phyloP scores from a whole-genome alignment of 2,329 filamentous ascomycete species.

The Talaromyces piceae region DNA sequence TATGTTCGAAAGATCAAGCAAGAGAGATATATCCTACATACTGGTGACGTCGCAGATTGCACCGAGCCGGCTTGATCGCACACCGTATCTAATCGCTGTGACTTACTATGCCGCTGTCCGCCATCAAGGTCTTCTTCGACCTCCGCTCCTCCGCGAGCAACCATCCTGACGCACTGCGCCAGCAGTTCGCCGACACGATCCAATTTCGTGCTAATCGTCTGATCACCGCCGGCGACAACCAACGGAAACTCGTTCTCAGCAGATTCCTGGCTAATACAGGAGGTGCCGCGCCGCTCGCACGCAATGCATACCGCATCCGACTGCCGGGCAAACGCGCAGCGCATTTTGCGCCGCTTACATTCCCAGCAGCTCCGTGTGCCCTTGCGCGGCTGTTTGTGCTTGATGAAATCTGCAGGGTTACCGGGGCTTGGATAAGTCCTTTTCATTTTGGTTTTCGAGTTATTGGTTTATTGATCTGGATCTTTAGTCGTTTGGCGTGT shows the following conservation, averaged over 20 bases:
- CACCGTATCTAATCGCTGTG: not conserved
- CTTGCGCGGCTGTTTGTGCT: constrained; percentile 10
- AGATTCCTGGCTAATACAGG: constrained; percentile 45
- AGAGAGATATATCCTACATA: not conserved
- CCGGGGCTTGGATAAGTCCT: not conserved
- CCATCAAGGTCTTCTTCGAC: not conserved
- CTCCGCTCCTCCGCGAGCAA: not conserved
- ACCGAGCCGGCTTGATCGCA: not conserved
- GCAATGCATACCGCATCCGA: constrained; percentile 11
- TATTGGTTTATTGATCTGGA: too few relatives aligned
- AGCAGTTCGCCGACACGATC: not conserved
- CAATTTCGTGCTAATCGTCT: not conserved
- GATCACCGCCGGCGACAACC: not conserved
- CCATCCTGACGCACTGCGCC: not conserved
- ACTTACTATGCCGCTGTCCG: not conserved
- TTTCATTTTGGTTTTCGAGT: too few relatives aligned
- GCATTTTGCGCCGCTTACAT: constrained; percentile 7
- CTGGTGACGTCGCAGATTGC: not conserved
- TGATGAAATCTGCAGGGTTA: not conserved
- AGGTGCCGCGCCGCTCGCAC: constrained; percentile 13
- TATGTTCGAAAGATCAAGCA: not conserved
- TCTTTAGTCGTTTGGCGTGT: too few relatives aligned
- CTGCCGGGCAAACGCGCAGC: constrained; percentile 1
- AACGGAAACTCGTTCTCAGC: constrained; percentile 23
- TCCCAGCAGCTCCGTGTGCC: constrained; percentile 9